phyloP scores from a whole-genome alignment of 2,329 filamentous ascomycete species.

The Colletotrichum phormii region DNA sequence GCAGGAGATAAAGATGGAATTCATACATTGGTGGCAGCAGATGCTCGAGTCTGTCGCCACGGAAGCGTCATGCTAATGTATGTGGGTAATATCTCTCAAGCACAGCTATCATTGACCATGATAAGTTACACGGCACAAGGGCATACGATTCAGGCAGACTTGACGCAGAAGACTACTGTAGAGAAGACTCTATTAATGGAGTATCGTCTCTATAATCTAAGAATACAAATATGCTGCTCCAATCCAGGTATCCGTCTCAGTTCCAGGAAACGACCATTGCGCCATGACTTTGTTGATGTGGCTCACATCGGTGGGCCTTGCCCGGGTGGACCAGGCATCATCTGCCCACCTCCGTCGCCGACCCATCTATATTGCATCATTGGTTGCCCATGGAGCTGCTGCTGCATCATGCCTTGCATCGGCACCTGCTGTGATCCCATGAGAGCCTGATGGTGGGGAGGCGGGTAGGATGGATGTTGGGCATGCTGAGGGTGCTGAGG shows the following conservation, averaged over 20 bases:
- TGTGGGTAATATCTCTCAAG: too few species aligned
- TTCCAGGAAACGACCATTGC: neutral
- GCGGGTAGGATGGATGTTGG: slow-evolving; percentile 15
- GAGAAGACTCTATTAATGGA: too few species aligned
- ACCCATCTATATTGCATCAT: slow-evolving; percentile 54
- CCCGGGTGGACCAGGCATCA: slow-evolving; percentile 49
- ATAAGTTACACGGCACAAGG: too few species aligned
- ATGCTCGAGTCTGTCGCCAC: too few species aligned
- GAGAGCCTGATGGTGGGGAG: slow-evolving; percentile 18
- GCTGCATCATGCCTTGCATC: slow-evolving; percentile 25
- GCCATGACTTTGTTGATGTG: neutral
- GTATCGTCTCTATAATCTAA: neutral
- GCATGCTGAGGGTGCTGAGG: slow-evolving; percentile 1
- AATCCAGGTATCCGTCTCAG: neutral
- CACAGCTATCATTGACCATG: too few species aligned
- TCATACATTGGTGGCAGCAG: too few species aligned
- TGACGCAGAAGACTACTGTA: too few species aligned
- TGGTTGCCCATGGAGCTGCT: slow-evolving; percentile 38
- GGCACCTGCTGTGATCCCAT: slow-evolving; percentile 11
- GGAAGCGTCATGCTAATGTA: too few species aligned
- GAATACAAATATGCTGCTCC: neutral
- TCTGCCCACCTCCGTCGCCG: slow-evolving; percentile 55
- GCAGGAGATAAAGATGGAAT: too few species aligned
- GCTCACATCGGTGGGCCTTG: slow-evolving; percentile 7
- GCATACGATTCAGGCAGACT: too few species aligned